Evolutionary conservation across 768 basidiomycete species (phyloP), one percentile per base, ranked within the genome.

Genomic region (Boletus insuetus): DNA sequence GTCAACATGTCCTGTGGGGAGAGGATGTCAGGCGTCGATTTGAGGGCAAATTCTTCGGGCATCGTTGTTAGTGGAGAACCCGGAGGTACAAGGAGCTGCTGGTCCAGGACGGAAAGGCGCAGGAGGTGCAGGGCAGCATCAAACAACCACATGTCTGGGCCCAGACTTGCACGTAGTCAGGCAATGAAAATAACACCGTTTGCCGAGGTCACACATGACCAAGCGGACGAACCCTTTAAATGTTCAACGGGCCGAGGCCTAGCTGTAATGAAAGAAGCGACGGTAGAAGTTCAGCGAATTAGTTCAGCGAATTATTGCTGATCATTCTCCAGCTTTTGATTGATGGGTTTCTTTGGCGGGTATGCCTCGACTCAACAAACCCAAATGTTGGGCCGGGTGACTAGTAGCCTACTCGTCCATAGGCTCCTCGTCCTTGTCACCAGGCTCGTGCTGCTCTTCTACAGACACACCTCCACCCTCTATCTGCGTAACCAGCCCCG

Each of bases 1-100:
- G 82, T 69, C 47, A 91, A 78, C 66, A 94, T 74, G 64, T 90
- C 81, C 68, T 82, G 79, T 0, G 91, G 91, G 6, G 86, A 79
- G 70, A 93, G 85, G 41, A 85, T 71, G 61, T 83, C 79, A 4
- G 76, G 57, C 3, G 78, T 82, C 49, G 83, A 74, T 64, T 81
- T 86, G 69, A 90, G 79, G 11, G 72, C 68, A 66, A 88, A 91
- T 34, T 78, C 76, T 45, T 70, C 49, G 20, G 59, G 29, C 68
- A 71, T 68, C 12, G 59, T 35, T 42, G 70, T 32, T 67, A 73
- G 72, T 13, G 26, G 43, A 35, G 20, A n/a, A 38, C 35, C 50
- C 14, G 46, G 50, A 31, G 34, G 52, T 17, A 19, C 37, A 38
- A 85, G 65, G 22, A 83, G 80, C 26, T 81, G 69, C 62, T 86